Evolutionary conservation across 371 early-diverging fungal species (phyloP).

Genomic region (Circinella umbellata): DNA sequence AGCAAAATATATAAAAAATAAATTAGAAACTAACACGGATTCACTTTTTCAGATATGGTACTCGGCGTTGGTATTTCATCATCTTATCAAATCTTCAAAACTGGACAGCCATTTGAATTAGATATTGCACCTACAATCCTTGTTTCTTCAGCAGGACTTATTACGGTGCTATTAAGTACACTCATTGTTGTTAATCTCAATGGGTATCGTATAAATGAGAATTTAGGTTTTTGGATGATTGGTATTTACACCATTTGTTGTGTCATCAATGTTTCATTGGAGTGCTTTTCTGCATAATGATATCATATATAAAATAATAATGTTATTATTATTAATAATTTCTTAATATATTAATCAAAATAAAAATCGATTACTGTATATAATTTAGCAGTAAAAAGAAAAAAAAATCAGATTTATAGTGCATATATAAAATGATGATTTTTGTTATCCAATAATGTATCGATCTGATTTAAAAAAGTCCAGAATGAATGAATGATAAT

Average conservation of each 20-base stretch:
- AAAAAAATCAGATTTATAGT: too few relatives aligned
- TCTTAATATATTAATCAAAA: background rate
- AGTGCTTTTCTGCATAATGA: constrained; percentile 17
- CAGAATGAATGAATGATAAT: too few relatives aligned
- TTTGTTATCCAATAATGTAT: too few relatives aligned
- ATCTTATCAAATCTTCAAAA: constrained; percentile 51
- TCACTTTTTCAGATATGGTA: constrained; percentile 60
- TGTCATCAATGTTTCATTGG: constrained; percentile 47
- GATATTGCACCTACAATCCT: constrained; percentile 61
- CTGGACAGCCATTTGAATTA: constrained; percentile 46
- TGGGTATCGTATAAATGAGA: constrained; percentile 50
- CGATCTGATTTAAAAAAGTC: too few relatives aligned
- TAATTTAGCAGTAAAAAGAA: too few relatives aligned
- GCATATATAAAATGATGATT: too few relatives aligned
- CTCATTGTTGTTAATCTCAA: constrained; percentile 56
- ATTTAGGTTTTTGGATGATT: constrained; percentile 59
- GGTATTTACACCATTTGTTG: constrained; percentile 47
- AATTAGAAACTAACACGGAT: background rate
- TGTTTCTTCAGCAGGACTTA: constrained; percentile 52
- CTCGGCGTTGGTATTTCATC: constrained; percentile 78
- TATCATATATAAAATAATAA: background rate
- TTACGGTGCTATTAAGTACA: constrained; percentile 52
- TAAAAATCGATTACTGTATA: background rate
- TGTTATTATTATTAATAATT: background rate
- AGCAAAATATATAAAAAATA: background rate